Conservation (phyloP, 176 grass and related monocot species). For the Carex myosuroides region DNA sequence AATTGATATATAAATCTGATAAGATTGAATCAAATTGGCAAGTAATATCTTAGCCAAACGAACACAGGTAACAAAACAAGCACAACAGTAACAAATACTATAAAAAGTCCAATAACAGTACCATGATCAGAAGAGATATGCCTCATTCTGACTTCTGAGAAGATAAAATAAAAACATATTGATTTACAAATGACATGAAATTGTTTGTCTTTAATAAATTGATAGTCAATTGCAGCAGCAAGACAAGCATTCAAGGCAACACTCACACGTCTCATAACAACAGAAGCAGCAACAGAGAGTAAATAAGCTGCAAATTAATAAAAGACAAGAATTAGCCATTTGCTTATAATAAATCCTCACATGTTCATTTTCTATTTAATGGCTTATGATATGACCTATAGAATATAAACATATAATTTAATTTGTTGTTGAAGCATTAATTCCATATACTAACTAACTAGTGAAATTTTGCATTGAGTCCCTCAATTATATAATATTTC, state of each 20-base stretch:
- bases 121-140: background rate
- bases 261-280: conserved; percentile 94
- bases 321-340: background rate
- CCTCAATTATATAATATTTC: too few relatives aligned
- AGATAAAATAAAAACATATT: background rate
- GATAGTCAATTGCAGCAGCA: conserved; percentile 55
- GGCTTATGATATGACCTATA: background rate
- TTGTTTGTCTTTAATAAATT: background rate
- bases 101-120: conserved; percentile 8
- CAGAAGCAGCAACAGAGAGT: conserved; percentile 83
- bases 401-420: background rate
- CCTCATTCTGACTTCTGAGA: background rate
- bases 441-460: too few relatives aligned
- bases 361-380: background rate
- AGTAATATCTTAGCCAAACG: background rate
- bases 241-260: conserved; percentile 88
- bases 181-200: background rate
- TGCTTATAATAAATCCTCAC: background rate
- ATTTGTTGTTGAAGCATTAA: too few relatives aligned
- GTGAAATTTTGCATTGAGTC: too few relatives aligned
- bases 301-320: conserved; percentile 43
- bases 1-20: too few relatives aligned
- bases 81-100: background rate
- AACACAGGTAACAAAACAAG: background rate
- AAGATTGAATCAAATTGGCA: background rate